Base-by-base conservation (phyloP, 345 rosid genomes). In the Eucalyptus sp. region DNA sequence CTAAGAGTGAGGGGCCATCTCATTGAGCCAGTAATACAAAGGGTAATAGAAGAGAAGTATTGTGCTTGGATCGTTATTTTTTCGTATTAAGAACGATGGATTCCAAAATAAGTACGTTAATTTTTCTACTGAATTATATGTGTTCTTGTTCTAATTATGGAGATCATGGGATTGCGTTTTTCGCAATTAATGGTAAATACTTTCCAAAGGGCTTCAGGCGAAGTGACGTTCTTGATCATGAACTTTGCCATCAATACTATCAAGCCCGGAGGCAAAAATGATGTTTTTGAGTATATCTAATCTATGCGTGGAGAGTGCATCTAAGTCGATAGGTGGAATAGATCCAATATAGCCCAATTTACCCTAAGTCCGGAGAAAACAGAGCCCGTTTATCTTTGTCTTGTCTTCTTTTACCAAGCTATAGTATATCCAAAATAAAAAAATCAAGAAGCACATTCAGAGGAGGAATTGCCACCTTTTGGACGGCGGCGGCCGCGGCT, bases 111-210 rank as follows among this genome's bases (percentile, higher is more conserved):
- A 52, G 24, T 7, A 52, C 7, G 2, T 52, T 52, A 3, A 52
- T 52, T 1, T 52, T 52, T 52, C 10, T 3, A 52, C 8, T 18
- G 24, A 52, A 52, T 52, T 52, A 52, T 51, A 7, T 7, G 9
- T 17, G 8, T 51, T 51, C 1, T 2, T 51, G 4, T 51, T 52
- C 4, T 17, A 52, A 52, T 52, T 52, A 52, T 52, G 9, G 2
- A 52, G 24, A 52, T 52, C 0, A 17, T 52, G 9, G 1, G 9
- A 52, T 52, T 52, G 25, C 2, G 1, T 52, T 52, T 52, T 52
- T 52, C 1, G 5, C 0, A 24, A 52, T 2, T 18, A 18, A 52
- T 0, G 4, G 4, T 18, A 10, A 71, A 41, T 37, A 20, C 81
- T 37, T 71, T 71, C 12, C 83, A 37, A 37, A 5, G 13, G 83